A percentile compares a stretch with the other conserved stretches of the same genome.
Conservation (phyloP, 73 alveolate genomes). For the Tetrahymena borealis region DNA sequence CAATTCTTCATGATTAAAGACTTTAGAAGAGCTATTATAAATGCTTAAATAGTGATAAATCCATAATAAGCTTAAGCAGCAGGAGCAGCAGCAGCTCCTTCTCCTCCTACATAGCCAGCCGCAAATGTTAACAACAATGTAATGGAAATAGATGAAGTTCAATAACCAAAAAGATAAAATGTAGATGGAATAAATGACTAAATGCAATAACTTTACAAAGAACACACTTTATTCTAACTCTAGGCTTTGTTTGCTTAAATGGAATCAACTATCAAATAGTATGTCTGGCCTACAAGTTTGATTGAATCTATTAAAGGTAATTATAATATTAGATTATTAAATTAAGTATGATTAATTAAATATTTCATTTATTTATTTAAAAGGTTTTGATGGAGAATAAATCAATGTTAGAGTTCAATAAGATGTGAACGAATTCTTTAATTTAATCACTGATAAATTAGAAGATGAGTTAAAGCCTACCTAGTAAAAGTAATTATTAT, state of each 20-base stretch:
- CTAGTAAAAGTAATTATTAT: slow-evolving; percentile 60
- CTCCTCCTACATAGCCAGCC: not conserved
- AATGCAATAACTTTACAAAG: slow-evolving; percentile 28
- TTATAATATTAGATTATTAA: not conserved
- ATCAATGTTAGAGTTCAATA: slow-evolving; percentile 72
- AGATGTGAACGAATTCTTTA: slow-evolving; percentile 92
- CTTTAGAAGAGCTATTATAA: slow-evolving; percentile 40
- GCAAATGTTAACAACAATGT: not conserved
- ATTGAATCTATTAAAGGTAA: slow-evolving; percentile 60
- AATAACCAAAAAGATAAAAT: not conserved
- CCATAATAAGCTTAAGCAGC: not conserved
- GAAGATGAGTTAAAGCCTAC: slow-evolving; percentile 74
- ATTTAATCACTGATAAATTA: slow-evolving; percentile 74
- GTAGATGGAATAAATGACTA: not conserved
- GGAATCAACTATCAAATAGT: slow-evolving; percentile 70
- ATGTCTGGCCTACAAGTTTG: slow-evolving; percentile 75
- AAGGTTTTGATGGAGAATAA: slow-evolving; percentile 69
- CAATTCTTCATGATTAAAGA: slow-evolving; percentile 84
- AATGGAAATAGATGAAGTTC: not conserved
- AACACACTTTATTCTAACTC: slow-evolving; percentile 70
- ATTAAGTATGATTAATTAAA: too few relatives aligned
- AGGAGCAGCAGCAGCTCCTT: not conserved
- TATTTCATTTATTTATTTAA: not conserved
- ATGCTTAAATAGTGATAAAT: slow-evolving; percentile 12
- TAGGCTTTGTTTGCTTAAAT: slow-evolving; percentile 76